A percentile compares a stretch with the other conserved stretches of the same genome.
Evolutionary conservation across 1,284 basidiomycete genomes (phyloP).

Genomic region (Ustilago shanxiensis): DNA sequence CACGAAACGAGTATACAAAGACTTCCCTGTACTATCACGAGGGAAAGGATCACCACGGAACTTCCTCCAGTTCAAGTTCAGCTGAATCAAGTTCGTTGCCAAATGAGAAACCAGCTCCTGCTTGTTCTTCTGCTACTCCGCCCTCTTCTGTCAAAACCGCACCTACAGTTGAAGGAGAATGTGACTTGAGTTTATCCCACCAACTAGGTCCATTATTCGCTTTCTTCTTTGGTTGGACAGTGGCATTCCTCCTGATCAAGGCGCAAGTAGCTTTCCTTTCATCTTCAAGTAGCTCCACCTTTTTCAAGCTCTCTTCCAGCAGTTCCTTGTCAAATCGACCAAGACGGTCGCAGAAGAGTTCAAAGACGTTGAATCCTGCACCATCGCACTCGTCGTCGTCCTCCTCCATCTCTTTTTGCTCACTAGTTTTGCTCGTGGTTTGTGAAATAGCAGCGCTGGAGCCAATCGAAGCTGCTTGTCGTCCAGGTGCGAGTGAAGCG

Average conservation of each 20-base stretch:
- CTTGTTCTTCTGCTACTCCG: background rate
- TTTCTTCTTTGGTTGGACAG: conserved; percentile 3
- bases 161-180: background rate
- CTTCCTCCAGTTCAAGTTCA: conserved; percentile 35
- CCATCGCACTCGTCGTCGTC: conserved; percentile 55
- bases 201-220: conserved; percentile 25
- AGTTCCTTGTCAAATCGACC: conserved; percentile 39
- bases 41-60: conserved; percentile 26
- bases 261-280: conserved; percentile 10
- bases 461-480: conserved; percentile 27
- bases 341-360: conserved; percentile 52
- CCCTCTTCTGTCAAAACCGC: background rate
- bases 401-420: no score
- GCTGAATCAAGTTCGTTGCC: conserved; percentile 8
- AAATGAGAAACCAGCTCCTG: conserved; percentile 18
- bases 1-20: no score
- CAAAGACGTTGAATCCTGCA: conserved; percentile 47
- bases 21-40: no score
- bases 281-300: conserved; percentile 34
- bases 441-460: background rate
- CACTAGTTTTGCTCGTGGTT: background rate
- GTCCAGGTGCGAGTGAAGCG: conserved; percentile 19
- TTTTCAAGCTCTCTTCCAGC: conserved; percentile 32
- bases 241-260: conserved; percentile 12
- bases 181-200: conserved; percentile 42